These are phyloP conservation scores for Pseudozyma tsukubaensis DNA, from an alignment of 1,284 basidiomycete species.

Conservation along the genomic window DNA sequence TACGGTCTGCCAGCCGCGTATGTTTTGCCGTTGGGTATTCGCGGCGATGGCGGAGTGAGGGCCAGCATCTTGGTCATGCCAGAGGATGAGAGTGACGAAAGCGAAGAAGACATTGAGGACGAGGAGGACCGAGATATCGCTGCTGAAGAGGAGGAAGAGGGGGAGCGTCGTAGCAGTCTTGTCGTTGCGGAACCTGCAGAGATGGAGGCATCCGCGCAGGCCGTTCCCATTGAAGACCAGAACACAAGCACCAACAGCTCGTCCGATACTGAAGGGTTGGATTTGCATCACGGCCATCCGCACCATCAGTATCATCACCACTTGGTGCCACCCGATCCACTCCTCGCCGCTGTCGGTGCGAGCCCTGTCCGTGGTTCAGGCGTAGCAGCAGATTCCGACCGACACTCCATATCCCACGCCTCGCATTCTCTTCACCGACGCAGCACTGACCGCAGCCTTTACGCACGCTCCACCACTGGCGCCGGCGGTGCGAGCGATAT, in stretches of 20 bases:
- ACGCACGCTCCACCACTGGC: slow-evolving; percentile 17
- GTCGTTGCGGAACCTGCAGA: slow-evolving; percentile 13
- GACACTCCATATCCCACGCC: slow-evolving; percentile 21
- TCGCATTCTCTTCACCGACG: slow-evolving; percentile 17
- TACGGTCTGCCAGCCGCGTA: slow-evolving; percentile 51
- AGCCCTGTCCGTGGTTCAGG: slow-evolving; percentile 20
- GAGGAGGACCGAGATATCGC: slow-evolving; percentile 44
- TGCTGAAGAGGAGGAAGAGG: slow-evolving; percentile 36
- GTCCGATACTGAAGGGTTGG: slow-evolving; percentile 21
- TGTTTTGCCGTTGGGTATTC: slow-evolving; percentile 57
- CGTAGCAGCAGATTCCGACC: slow-evolving; percentile 33
- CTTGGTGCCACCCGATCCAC: slow-evolving; percentile 40
- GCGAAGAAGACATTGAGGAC: slow-evolving; percentile 27
- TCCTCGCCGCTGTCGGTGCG: slow-evolving; percentile 45
- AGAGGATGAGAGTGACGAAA: slow-evolving; percentile 49
- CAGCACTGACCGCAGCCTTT: slow-evolving; percentile 31
- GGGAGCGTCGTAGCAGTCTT: slow-evolving; percentile 14
- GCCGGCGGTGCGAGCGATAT: slow-evolving; percentile 13
- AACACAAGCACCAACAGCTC: slow-evolving; percentile 37
- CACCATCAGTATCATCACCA: slow-evolving; percentile 25
- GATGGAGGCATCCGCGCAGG: not conserved
- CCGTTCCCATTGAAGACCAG: slow-evolving; percentile 8
- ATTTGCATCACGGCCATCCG: slow-evolving; percentile 6
- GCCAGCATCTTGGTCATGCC: slow-evolving; percentile 56
- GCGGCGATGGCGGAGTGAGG: slow-evolving; percentile 57